Conservation (phyloP, 257 asterid genomes). For the Nicotiana sylvestris region DNA sequence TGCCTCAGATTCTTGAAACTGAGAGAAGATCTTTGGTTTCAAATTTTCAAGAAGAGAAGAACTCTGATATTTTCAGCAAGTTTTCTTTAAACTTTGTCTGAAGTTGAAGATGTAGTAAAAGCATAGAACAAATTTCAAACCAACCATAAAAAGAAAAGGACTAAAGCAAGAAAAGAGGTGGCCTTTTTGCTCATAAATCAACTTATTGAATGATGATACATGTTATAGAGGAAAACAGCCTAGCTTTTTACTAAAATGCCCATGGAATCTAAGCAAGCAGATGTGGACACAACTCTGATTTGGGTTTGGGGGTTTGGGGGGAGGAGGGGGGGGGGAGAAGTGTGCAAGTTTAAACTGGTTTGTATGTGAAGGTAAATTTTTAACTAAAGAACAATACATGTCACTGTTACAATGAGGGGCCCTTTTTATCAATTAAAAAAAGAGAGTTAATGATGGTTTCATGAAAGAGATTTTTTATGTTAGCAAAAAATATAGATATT, state of each 20-base stretch:
- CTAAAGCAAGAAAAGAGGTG: background rate
- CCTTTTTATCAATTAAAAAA: too few relatives aligned
- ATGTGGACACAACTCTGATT: background rate
- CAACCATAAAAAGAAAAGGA: background rate
- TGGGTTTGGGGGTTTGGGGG: too few relatives aligned
- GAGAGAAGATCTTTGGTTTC: background rate
- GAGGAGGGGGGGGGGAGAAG: too few relatives aligned
- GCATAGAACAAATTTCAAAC: background rate
- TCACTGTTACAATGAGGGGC: background rate
- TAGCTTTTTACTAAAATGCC: background rate
- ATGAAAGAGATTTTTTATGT: background rate
- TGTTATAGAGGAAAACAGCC: conserved; percentile 11
- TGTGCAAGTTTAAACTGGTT: too few relatives aligned
- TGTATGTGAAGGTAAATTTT: background rate
- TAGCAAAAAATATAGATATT: background rate
- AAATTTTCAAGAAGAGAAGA: background rate
- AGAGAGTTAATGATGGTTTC: background rate
- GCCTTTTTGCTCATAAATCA: conserved; percentile 10
- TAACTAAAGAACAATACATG: background rate
- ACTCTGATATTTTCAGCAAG: background rate
- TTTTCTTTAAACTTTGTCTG: background rate
- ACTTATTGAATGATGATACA: conserved; percentile 14
- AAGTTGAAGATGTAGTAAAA: background rate
- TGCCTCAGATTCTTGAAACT: too few relatives aligned
- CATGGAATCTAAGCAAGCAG: background rate